Base-by-base conservation (phyloP, 306 rosid genomes). In the Vigna reflexopilosa region DNA sequence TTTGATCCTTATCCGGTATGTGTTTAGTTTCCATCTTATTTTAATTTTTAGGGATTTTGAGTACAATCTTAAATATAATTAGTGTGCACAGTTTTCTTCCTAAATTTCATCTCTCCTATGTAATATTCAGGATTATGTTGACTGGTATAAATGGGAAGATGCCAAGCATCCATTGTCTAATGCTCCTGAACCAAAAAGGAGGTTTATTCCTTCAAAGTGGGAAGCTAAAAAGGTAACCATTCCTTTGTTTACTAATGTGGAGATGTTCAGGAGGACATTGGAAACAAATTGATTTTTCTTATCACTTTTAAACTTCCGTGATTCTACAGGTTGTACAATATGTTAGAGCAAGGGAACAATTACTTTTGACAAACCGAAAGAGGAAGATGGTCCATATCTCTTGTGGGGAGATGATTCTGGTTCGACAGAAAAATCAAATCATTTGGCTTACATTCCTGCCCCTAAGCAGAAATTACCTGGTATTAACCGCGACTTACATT, bases 141-240 rank as follows among this genome's bases (percentile, higher is more conserved):
- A 95, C 85, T 95, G 97, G 97, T 95, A 93, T 85, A 88, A 93
- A 84, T 93, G 92, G 92, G 96, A 92, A 17, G 98, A 77, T 85
- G 86, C 97, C 34, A 89, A 80, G 26, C 96, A 91, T 85, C 99
- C 99, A 38, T 80, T 95, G 76, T 91, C 97, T 82, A 93, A 86
- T 77, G 97, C 95, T 56, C 98, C 99, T 22, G 99, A 95, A 80
- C 99, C 99, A 52, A 95, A 95, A 89, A 87, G 97, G 78, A 89
- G 98, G 81, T 92, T 95, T 72, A 89, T 92, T 88, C 98, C 91
- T 80, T 95, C 98, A 51, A 92, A 92, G 71, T 92, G 96, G 94
- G 98, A 95, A 81, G 87, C 88, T 71, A 92, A 86, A 85, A 90
- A 86, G 92, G 98, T 91, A 77, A 73, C 24, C 15, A 13, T 77